These are phyloP conservation scores for Botrytis medusae DNA, from an alignment of 2,329 filamentous ascomycete species.

Conservation along the genomic window DNA sequence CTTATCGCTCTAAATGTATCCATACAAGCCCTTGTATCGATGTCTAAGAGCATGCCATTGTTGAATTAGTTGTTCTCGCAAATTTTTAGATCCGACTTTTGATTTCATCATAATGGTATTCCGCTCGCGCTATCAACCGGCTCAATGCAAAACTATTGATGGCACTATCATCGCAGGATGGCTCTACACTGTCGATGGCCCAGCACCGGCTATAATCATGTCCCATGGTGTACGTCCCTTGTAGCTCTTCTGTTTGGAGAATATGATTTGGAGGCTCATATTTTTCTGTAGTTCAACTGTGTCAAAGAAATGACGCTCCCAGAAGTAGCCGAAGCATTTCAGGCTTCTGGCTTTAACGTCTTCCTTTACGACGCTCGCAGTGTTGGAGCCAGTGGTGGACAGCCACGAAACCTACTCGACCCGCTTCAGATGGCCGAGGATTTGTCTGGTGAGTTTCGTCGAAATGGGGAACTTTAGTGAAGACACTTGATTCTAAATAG, in stretches of 20 bases:
- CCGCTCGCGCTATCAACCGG: not conserved
- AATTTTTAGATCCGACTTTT: slow-evolving; percentile 3
- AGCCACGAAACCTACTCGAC: slow-evolving; percentile 40
- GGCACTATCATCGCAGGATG: slow-evolving; percentile 1
- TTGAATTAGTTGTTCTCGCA: slow-evolving; percentile 5
- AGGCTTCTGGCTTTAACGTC: slow-evolving; percentile 39
- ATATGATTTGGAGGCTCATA: not conserved
- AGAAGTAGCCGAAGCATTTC: slow-evolving; percentile 27
- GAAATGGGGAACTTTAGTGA: not conserved
- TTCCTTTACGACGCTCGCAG: slow-evolving; percentile 42
- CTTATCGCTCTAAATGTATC: not conserved
- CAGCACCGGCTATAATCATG: not conserved
- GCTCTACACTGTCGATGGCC: not conserved
- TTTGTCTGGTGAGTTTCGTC: slow-evolving; percentile 2
- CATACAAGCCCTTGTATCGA: not conserved
- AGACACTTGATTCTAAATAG: not conserved
- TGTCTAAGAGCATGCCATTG: slow-evolving; percentile 1
- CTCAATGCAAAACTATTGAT: slow-evolving; percentile 5
- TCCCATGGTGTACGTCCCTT: slow-evolving; percentile 8
- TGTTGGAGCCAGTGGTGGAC: slow-evolving; percentile 39
- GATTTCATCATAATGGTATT: slow-evolving; percentile 15
- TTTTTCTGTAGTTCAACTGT: slow-evolving; percentile 27
- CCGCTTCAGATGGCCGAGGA: slow-evolving; percentile 40
- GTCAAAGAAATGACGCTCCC: slow-evolving; percentile 27
- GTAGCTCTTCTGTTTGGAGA: not conserved